Evolutionary conservation across 768 basidiomycete genomes (phyloP).

Genomic region (Nidularia pulvinata): DNA sequence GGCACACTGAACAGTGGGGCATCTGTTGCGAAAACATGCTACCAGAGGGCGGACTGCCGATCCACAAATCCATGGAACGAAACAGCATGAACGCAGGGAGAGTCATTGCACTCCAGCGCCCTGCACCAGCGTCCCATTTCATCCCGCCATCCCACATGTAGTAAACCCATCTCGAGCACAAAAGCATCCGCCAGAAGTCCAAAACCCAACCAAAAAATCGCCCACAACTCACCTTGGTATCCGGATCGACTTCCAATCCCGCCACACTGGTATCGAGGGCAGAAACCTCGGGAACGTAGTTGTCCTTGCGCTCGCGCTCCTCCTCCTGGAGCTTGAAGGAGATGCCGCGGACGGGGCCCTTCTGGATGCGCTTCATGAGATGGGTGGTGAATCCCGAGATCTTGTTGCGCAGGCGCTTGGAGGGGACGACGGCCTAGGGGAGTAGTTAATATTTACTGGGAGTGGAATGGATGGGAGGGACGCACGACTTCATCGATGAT

Average conservation of each 20-base stretch:
- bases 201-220: neutral
- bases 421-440: constrained; percentile 89
- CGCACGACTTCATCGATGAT: constrained; percentile 96
- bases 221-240: constrained; percentile 83
- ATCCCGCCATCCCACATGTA: neutral
- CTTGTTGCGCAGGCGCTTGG: constrained; percentile 99
- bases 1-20: too few relatives aligned
- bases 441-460: neutral
- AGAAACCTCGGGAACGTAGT: constrained; percentile 98
- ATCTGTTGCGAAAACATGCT: too few relatives aligned
- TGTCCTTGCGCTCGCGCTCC: constrained; percentile 99
- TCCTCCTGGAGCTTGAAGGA: constrained; percentile 99
- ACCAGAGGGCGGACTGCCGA: too few relatives aligned
- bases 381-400: constrained; percentile 99
- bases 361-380: constrained; percentile 99
- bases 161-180: neutral
- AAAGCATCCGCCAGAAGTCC: neutral
- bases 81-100: too few relatives aligned
- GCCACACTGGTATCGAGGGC: constrained; percentile 80
- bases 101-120: too few relatives aligned
- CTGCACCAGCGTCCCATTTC: too few relatives aligned
- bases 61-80: too few relatives aligned
- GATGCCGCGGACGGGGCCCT: constrained; percentile 97
- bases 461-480: constrained; percentile 1
- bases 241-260: constrained; percentile 86